These are phyloP conservation scores for Capsicum pubescens DNA, from an alignment of 257 asterid genomes.

Conservation along the genomic window DNA sequence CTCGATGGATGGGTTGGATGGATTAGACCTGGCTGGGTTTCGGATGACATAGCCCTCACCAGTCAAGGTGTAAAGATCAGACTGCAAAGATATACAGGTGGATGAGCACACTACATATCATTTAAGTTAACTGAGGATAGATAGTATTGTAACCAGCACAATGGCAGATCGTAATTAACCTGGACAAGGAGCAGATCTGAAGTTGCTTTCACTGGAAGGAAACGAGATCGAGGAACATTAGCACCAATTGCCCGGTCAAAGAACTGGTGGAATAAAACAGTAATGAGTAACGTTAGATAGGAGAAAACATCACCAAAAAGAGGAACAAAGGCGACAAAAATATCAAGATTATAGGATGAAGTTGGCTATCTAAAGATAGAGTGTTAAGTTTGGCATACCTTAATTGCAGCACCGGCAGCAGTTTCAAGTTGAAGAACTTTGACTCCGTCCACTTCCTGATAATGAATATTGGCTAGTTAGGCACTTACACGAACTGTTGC, in stretches of 20 bases:
- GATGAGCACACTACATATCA: conserved; percentile 30
- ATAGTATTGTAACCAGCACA: background rate
- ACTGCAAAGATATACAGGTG: conserved; percentile 55
- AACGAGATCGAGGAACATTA: conserved; percentile 96
- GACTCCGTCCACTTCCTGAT: conserved; percentile 92
- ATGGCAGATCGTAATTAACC: conserved; percentile 46
- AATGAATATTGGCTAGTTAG: conserved; percentile 21
- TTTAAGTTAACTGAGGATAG: background rate
- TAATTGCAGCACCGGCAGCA: conserved; percentile 99
- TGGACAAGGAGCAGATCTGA: conserved; percentile 97
- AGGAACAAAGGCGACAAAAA: background rate
- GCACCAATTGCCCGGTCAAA: conserved; percentile 89
- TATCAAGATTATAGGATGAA: background rate
- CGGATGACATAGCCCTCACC: conserved; percentile 86
- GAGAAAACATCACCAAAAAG: background rate
- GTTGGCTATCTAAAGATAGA: background rate
- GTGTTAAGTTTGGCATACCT: conserved; percentile 46
- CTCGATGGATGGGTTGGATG: conserved; percentile 85
- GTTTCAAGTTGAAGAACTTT: conserved; percentile 98
- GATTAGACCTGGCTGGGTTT: conserved; percentile 78
- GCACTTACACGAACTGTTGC: background rate
- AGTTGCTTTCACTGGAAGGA: conserved; percentile 97
- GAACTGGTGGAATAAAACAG: conserved; percentile 53
- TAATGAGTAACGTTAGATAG: background rate
- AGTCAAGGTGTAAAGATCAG: conserved; percentile 90